These are phyloP conservation scores for Schwanniomyces pseudopolymorphus DNA, from an alignment of 805 yeast species.

Conservation along the genomic window DNA sequence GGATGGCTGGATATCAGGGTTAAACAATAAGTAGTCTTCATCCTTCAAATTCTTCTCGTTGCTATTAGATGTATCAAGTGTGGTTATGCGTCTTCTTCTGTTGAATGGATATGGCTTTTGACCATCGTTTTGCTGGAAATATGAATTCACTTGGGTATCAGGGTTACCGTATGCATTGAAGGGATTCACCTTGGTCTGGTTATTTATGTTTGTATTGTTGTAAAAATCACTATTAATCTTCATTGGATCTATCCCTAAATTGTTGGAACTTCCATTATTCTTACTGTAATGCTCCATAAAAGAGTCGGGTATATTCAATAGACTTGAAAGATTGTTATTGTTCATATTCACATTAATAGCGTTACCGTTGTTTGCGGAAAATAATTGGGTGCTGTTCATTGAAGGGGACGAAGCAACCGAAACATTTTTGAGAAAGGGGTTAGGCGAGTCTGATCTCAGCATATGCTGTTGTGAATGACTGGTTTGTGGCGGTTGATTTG, in stretches of 20 bases:
- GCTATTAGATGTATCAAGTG: slow-evolving; percentile 23
- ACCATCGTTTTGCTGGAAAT: slow-evolving; percentile 11
- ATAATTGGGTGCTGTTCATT: slow-evolving; percentile 6
- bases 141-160: slow-evolving; percentile 19
- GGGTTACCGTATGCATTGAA: slow-evolving; percentile 43
- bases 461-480: slow-evolving; percentile 5
- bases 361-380: neutral
- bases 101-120: slow-evolving; percentile 4
- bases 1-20: slow-evolving; percentile 44
- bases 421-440: slow-evolving; percentile 2
- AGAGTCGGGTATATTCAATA: slow-evolving; percentile 32
- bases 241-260: slow-evolving; percentile 3
- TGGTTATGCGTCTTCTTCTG: slow-evolving; percentile 34
- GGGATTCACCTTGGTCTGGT: slow-evolving; percentile 20
- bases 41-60: slow-evolving; percentile 19
- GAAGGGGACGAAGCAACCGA: slow-evolving; percentile 13
- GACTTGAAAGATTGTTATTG: slow-evolving; percentile 22
- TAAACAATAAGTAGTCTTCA: slow-evolving; percentile 38
- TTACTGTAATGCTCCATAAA: slow-evolving; percentile 22
- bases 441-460: slow-evolving; percentile 9
- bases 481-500: slow-evolving; percentile 2
- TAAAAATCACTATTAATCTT: slow-evolving; percentile 4
- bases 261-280: slow-evolving; percentile 3
- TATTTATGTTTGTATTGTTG: slow-evolving; percentile 2
- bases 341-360: slow-evolving; percentile 8